These are phyloP conservation scores for Curvularia spicifera DNA, from an alignment of 2,329 filamentous ascomycete species.

Conservation along the genomic window DNA sequence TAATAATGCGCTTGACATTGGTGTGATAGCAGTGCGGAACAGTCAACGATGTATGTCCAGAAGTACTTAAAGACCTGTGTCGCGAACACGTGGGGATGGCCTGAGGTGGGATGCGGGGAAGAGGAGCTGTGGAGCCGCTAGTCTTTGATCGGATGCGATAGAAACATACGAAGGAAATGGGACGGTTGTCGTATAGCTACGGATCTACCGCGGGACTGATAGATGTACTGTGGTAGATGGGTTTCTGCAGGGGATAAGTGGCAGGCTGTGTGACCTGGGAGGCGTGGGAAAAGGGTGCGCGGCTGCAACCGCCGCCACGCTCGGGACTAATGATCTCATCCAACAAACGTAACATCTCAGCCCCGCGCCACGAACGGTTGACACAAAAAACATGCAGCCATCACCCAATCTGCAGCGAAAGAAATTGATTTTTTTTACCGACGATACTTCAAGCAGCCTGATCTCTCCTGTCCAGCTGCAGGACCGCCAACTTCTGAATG, in stretches of 20 bases:
- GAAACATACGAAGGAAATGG: background rate
- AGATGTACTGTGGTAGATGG: background rate
- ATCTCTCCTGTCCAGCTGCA: background rate
- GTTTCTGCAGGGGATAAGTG: background rate
- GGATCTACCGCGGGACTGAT: background rate
- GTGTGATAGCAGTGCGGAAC: constrained; percentile 1
- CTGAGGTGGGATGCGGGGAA: constrained; percentile 19
- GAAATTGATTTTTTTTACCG: background rate
- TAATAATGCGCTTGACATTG: constrained; percentile 4
- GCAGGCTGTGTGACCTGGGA: constrained; percentile 2
- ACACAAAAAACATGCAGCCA: background rate
- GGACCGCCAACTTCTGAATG: background rate
- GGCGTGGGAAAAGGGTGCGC: constrained; percentile 7
- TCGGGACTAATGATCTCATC: constrained; percentile 11
- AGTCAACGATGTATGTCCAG: background rate
- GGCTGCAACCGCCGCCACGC: constrained; percentile 11
- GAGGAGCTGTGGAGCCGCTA: constrained; percentile 10
- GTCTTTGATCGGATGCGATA: background rate
- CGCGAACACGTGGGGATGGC: constrained; percentile 25
- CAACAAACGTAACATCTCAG: constrained; percentile 4
- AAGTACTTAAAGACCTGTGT: constrained; percentile 9
- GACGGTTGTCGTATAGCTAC: background rate
- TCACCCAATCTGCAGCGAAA: background rate
- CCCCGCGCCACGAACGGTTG: background rate
- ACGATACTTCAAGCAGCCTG: background rate